phyloP scores from a whole-genome alignment of 176 grass and related monocot genomes.

The Musa troglodytarum region DNA sequence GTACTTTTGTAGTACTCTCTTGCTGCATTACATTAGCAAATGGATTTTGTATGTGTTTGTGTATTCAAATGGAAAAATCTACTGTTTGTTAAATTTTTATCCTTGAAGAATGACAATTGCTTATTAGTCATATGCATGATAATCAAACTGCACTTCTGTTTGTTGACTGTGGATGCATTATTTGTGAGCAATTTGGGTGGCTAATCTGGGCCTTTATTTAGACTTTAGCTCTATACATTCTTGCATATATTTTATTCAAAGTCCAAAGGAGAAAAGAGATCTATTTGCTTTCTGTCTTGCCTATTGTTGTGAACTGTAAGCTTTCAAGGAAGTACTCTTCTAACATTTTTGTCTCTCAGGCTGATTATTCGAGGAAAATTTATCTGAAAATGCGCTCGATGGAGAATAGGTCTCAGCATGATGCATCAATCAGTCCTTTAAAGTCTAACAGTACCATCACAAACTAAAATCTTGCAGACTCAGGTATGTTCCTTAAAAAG shows the following conservation, averaged over 20 bases:
- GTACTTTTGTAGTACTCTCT: background rate
- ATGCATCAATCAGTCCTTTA: slow-evolving; percentile 36
- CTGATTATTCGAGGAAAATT: slow-evolving; percentile 83
- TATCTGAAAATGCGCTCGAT: slow-evolving; percentile 83
- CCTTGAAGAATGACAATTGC: background rate
- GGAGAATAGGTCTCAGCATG: slow-evolving; percentile 62
- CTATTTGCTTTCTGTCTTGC: background rate
- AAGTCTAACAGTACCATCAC: slow-evolving; percentile 15
- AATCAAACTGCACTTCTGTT: background rate
- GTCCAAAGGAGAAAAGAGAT: background rate
- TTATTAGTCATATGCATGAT: background rate
- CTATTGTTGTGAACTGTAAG: background rate
- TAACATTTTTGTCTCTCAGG: slow-evolving; percentile 34
- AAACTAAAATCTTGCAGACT: slow-evolving; percentile 40
- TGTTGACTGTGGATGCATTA: background rate
- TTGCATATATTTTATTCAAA: background rate
- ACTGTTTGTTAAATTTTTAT: background rate
- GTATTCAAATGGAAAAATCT: background rate
- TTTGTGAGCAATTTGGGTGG: background rate
- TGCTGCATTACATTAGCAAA: background rate
- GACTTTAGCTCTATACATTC: background rate
- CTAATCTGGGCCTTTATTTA: background rate
- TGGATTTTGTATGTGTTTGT: background rate
- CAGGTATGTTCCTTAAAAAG: slow-evolving; percentile 30
- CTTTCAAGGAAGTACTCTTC: background rate